Conservation (phyloP, 306 rosid genomes). For the Begonia fuchsioides region DNA sequence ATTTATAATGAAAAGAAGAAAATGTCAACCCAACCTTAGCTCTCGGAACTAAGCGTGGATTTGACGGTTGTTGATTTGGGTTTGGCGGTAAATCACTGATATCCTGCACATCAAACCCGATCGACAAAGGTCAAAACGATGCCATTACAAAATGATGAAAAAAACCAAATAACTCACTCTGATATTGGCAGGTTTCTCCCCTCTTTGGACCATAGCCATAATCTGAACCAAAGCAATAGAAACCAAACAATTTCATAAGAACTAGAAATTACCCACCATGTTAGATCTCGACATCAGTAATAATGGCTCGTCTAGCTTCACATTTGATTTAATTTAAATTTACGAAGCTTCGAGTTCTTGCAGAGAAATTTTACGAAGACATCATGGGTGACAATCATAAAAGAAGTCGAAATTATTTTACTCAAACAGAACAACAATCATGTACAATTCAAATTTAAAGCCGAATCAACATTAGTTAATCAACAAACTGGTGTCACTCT, state of each 20-base stretch:
- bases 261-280: too few relatives aligned
- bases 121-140: conserved; percentile 5
- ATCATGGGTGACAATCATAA: too few relatives aligned
- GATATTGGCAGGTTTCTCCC: conserved; percentile 67
- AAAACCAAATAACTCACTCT: conserved; percentile 38
- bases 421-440: too few relatives aligned
- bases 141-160: not conserved
- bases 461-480: too few relatives aligned
- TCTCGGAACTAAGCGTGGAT: conserved; percentile 49
- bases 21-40: conserved; percentile 26
- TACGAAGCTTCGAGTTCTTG: too few relatives aligned
- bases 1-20: not conserved
- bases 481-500: too few relatives aligned
- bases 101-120: conserved; percentile 31
- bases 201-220: conserved; percentile 74
- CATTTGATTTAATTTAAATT: too few relatives aligned
- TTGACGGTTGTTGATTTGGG: conserved; percentile 50
- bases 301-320: too few relatives aligned
- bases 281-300: too few relatives aligned
- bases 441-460: too few relatives aligned
- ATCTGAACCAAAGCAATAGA: conserved; percentile 35
- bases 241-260: not conserved
- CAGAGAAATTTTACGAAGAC: too few relatives aligned
- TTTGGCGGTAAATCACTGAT: conserved; percentile 49
- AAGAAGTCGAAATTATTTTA: too few relatives aligned